These are phyloP conservation scores for Toxoplasma gondii DNA, from an alignment of 169 alveolate genomes.

Conservation along the genomic window DNA sequence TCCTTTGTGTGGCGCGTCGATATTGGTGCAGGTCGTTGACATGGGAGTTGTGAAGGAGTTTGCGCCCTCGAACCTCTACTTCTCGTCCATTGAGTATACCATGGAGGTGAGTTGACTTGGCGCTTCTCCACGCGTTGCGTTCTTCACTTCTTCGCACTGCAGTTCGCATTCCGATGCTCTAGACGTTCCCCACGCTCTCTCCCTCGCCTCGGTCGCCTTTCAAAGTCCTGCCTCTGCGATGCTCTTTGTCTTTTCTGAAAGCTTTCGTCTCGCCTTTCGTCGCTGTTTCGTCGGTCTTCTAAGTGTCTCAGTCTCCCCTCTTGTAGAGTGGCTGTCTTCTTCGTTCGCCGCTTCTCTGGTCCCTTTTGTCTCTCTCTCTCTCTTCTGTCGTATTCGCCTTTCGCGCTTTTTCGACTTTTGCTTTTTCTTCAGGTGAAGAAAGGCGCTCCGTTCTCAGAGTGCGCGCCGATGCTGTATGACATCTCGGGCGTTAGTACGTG, in stretches of 20 bases:
- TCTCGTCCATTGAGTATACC: constrained; percentile 51
- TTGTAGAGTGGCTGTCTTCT: too few relatives aligned
- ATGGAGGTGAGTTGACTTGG: constrained; percentile 33
- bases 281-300: too few relatives aligned
- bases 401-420: not conserved
- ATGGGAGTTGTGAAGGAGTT: constrained; percentile 48
- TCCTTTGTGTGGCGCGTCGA: not conserved
- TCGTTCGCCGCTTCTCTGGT: not conserved
- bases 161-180: too few relatives aligned
- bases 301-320: too few relatives aligned
- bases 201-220: too few relatives aligned
- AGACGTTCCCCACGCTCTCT: not conserved
- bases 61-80: constrained; percentile 50
- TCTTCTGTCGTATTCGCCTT: not conserved
- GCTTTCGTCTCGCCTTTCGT: too few relatives aligned
- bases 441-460: constrained; percentile 71
- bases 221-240: not conserved
- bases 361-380: not conserved
- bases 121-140: too few relatives aligned
- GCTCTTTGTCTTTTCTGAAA: not conserved
- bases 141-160: not conserved
- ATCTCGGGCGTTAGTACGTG: constrained; percentile 70
- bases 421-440: constrained; percentile 55
- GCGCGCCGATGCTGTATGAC: constrained; percentile 71
- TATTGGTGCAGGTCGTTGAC: constrained; percentile 43